These are phyloP conservation scores for Hemisphaericaspora lyxosophila DNA, from an alignment of 1,139 yeast genomes.

Conservation along the genomic window DNA sequence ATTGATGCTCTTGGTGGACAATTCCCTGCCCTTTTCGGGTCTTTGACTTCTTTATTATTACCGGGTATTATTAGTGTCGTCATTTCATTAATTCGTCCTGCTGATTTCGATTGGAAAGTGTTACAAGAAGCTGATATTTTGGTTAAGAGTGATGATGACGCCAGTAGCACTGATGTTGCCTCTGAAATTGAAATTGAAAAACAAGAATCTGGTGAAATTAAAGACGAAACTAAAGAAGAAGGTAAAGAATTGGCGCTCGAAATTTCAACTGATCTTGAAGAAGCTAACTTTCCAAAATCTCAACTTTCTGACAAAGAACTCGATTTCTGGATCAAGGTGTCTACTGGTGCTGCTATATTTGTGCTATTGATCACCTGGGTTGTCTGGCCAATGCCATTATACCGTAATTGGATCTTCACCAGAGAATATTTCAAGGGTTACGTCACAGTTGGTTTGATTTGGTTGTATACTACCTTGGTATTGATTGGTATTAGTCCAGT, in stretches of 20 bases:
- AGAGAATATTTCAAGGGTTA: slow-evolving; percentile 39
- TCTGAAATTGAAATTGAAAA: slow-evolving; percentile 1
- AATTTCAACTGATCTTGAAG: not conserved
- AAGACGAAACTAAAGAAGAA: slow-evolving; percentile 3
- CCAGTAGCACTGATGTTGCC: not conserved
- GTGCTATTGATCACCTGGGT: slow-evolving; percentile 32
- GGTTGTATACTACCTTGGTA: slow-evolving; percentile 30
- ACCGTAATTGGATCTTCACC: slow-evolving; percentile 39
- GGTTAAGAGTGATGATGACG: slow-evolving; percentile 13
- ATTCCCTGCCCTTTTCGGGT: slow-evolving; percentile 28
- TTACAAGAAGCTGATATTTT: slow-evolving; percentile 21
- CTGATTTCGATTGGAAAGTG: slow-evolving; percentile 30
- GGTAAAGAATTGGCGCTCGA: slow-evolving; percentile 5
- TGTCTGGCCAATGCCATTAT: slow-evolving; percentile 46
- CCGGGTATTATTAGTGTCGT: slow-evolving; percentile 25
- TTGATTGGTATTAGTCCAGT: slow-evolving; percentile 36
- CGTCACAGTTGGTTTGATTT: slow-evolving; percentile 33
- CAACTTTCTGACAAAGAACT: slow-evolving; percentile 9
- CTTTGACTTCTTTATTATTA: slow-evolving; percentile 25
- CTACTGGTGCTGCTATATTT: slow-evolving; percentile 24
- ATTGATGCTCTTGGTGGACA: slow-evolving; percentile 24
- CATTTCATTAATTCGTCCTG: slow-evolving; percentile 23
- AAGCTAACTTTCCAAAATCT: not conserved
- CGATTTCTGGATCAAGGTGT: slow-evolving; percentile 21
- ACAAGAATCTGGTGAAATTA: too few species aligned